A percentile compares a stretch with the other conserved stretches of the same genome.
phyloP scores from a whole-genome alignment of 306 rosid genomes.

The Corylus heterophylla region DNA sequence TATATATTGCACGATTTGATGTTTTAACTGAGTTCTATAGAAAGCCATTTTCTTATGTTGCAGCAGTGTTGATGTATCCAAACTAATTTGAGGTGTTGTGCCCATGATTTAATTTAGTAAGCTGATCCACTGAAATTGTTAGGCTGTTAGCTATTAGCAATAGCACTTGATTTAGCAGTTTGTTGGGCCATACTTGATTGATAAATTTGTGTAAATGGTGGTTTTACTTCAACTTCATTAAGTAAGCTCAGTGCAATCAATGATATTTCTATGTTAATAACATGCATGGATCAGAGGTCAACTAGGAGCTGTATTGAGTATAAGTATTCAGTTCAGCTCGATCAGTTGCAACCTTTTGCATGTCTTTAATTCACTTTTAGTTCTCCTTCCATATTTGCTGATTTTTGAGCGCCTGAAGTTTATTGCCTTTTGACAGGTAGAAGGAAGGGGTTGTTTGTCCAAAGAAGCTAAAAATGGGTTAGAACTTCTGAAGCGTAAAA shows the following conservation, averaged over 20 bases:
- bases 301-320: background rate
- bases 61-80: background rate
- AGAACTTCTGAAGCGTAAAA: slow-evolving; percentile 66
- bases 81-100: background rate
- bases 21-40: background rate
- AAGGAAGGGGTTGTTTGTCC: slow-evolving; percentile 68
- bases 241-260: background rate
- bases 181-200: background rate
- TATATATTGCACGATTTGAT: background rate
- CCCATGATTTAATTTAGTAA: background rate
- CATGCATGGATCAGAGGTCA: background rate
- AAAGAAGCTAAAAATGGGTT: slow-evolving; percentile 76
- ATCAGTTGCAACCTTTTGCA: background rate
- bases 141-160: background rate
- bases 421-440: slow-evolving; percentile 57
- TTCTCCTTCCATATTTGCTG: background rate
- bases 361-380: background rate
- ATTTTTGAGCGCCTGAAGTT: background rate
- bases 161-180: background rate
- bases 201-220: background rate
- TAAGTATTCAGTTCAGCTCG: background rate
- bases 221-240: background rate
- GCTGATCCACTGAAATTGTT: background rate
- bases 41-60: background rate
- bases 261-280: background rate